Base-by-base conservation (phyloP, 192 early-diverging fungal species). In the Funneliformis geosporum region DNA sequence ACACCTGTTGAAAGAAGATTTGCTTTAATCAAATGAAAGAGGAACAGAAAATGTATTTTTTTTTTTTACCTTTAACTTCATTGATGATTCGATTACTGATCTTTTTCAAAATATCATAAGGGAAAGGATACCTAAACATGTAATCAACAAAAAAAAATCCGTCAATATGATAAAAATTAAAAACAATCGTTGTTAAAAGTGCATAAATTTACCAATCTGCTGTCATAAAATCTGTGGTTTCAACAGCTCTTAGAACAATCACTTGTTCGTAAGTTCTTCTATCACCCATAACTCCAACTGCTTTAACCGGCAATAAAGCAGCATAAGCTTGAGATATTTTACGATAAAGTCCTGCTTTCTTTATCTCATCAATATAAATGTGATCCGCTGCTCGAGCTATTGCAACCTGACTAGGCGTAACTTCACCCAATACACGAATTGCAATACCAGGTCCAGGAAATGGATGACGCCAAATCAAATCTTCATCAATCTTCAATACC, bases 371-470 rank as follows among this genome's bases (percentile, higher is more conserved):
- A 86, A 99, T 99, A 87, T 96, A 98, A 81, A 99, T 99, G 81
- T 95, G 87, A 88, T 99, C 98, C 55, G 98, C 98, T 61, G 92
- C 88, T 47, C 96, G 93, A 27, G 93, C 98, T 88, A 99, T 99
- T 70, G 89, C 89, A n/a, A 99, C 96, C 86, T 99, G 96, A 69
- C 89, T 85, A 33, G 87, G 92, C 55, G 96, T 96, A 43, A 99
- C 98, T 86, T 99, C 98, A 62, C 98, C 98, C 10, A 99, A 84
- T 38, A 98, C 92, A 81, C 98, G 95, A 83, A 99, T 99, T 59
- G 98, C 98, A 84, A 99, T 97, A 80, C 98, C 98, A 44, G 98
- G 98, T 39, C 98, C 98, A 64, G 98, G 98, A 94, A 99, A 99
- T 38, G 98, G 98, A 83, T 99, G 98, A 76, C 98, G 94, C 96